Base-by-base conservation (phyloP, 192 early-diverging fungal genomes). In the Gryganskiella cystojenkinii region DNA sequence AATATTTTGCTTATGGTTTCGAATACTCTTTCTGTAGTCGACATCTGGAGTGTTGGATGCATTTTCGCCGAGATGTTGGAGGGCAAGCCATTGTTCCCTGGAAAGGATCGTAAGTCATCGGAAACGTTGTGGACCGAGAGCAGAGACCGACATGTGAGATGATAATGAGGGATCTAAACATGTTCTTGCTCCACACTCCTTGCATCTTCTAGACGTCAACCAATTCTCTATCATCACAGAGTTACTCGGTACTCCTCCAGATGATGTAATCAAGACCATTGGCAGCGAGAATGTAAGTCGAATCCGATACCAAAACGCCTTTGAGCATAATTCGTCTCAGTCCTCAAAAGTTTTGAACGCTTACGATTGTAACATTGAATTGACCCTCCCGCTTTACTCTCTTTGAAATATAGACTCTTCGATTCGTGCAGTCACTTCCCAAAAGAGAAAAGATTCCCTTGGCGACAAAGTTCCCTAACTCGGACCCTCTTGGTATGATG, bases 1-100 rank as follows among this genome's bases (percentile, higher is more conserved):
- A n/a, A n/a, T n/a, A n/a, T n/a, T n/a, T 34, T 31, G 37, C n/a
- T 25, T 28, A 52, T 35, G 71, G 53, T 14, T 33, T 64, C 43
- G 47, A 24, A 9, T 5, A 13, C 49, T 61, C 20, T 40, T 51
- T 47, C 44, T 33, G 37, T 56, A 70, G 95, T 98, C 9, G 96
- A 98, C 78, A 93, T 98, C 61, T 98, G 96, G 96, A 95, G 93
- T 85, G 85, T 91, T 2, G 96, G 96, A 33, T 98, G 96, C 81
- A 98, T 98, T 62, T 92, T 98, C 64, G 94, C 92, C 56, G 96
- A 98, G 82, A 96, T 98, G 95, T 81, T 98, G n/a, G 94, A 95
- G 80, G 95, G 93, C 66, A 96, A 92, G 68, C 95, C 96, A 40
- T 79, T 98, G 57, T 98, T 98, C 82, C 96, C 96, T 6, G 96